Base-by-base conservation (phyloP, 345 rosid genomes). In the Nephelium lappaceum region DNA sequence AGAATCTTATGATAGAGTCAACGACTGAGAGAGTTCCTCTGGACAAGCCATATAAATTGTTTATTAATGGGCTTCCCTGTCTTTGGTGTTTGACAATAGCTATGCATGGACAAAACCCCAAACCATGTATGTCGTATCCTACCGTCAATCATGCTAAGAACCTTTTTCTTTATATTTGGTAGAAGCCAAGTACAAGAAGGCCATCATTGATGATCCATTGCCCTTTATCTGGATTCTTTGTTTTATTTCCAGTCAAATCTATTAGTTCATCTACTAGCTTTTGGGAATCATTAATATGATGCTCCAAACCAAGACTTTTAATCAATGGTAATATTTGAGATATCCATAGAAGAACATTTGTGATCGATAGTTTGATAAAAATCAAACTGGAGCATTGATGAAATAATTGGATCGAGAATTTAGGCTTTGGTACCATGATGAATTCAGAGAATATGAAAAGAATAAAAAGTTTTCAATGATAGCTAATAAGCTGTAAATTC, bases 71-170 rank as follows among this genome's bases (percentile, higher is more conserved):
- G 73, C 49, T 8, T 69, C 36, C 14, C 2, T 25, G 5, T 69
- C 73, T 69, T 69, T 6, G 6, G 36, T 43, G 73, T 43, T 0
- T 2, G 57, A 57, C 57, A 69, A 24, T 0, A 69, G 8, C 7
- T 69, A 6, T 5, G 3, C 5, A 15, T 69, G 58, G 19, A 69
- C 8, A 15, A 3, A 18, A 36, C 5, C 43, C 36, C 73, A 69
- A 41, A 69, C n/a, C 43, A 24, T 4, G 36, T 69, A 69, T 19
- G 57, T 23, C 19, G 57, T 69, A 69, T 69, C 73, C 58, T 19
- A 19, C 12, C 31, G 19, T 39, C 2, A 9, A 43, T 69, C 57
- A 69, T 19, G 55, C 73, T 69, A 19, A 41, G 24, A 18, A 23
- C 57, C 42, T 69, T 18, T 69, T 69, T 24, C 24, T 69, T 69